Conservation (phyloP, 768 basidiomycete genomes). For the Psilocybe azurescens region DNA sequence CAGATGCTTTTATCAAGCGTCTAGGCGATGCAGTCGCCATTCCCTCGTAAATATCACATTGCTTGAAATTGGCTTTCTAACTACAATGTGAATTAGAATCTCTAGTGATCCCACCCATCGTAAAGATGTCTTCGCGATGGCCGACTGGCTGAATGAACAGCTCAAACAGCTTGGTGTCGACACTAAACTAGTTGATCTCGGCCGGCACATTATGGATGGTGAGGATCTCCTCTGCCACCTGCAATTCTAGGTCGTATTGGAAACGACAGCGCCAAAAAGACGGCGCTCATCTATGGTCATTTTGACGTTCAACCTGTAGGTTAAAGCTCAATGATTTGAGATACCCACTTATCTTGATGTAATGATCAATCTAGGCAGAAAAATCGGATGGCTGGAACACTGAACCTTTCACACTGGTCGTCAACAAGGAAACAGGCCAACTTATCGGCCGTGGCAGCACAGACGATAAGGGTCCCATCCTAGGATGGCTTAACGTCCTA, state of each 20-base stretch:
- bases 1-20: constrained; percentile 76
- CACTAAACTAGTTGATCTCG: constrained; percentile 77
- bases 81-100: constrained; percentile 47
- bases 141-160: constrained; percentile 75
- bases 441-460: constrained; percentile 87
- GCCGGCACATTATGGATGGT: constrained; percentile 70
- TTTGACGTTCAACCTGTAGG: constrained; percentile 94
- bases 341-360: neutral
- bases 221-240: constrained; percentile 79
- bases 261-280: constrained; percentile 88
- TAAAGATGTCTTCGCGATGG: constrained; percentile 85
- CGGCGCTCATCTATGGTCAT: constrained; percentile 91
- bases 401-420: constrained; percentile 79
- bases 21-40: constrained; percentile 87
- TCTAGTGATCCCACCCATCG: constrained; percentile 76
- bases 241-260: constrained; percentile 85
- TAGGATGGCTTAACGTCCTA: constrained; percentile 90
- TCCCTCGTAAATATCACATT: constrained; percentile 58
- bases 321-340: too few relatives aligned
- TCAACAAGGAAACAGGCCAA: constrained; percentile 49
- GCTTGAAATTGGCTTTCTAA: neutral
- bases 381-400: constrained; percentile 85
- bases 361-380: constrained; percentile 35
- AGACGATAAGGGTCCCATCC: constrained; percentile 90
- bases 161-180: constrained; percentile 80